Evolutionary conservation across 768 basidiomycete species (phyloP).

Genomic region (Tulasnella sp.): DNA sequence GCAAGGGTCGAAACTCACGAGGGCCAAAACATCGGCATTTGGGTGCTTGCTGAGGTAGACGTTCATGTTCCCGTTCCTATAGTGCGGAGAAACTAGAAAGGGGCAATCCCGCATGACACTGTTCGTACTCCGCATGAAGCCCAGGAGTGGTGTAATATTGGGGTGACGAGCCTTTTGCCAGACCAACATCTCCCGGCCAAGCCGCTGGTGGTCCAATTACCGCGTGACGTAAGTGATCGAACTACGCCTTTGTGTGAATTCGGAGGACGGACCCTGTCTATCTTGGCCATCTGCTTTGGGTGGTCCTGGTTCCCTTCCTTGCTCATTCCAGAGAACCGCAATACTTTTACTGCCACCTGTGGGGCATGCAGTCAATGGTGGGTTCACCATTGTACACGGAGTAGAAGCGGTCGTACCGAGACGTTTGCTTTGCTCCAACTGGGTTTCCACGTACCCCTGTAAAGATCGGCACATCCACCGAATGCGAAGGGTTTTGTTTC

Average conservation of each 20-base stretch:
- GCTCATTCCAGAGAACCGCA: background rate
- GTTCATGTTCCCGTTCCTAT: background rate
- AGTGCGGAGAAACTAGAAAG: background rate
- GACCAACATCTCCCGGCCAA: background rate
- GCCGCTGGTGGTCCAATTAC: background rate
- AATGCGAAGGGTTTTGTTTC: constrained; percentile 5
- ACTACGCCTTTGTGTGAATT: background rate
- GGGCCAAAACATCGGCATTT: background rate
- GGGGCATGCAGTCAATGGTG: no score
- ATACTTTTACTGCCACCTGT: background rate
- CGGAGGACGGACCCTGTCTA: background rate
- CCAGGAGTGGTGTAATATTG: background rate
- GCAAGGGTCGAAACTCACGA: background rate
- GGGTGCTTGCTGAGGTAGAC: background rate
- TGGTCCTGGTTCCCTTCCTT: background rate
- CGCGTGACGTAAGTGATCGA: background rate
- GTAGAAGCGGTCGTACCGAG: background rate
- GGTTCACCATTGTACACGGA: no score
- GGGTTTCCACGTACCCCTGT: constrained; percentile 5
- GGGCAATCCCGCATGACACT: background rate
- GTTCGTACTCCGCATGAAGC: constrained; percentile 8
- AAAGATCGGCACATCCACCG: constrained; percentile 5
- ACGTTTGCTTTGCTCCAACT: background rate
- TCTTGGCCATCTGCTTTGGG: background rate
- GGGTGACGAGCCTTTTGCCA: background rate